Evolutionary conservation across 208 protist species (phyloP), one percentile per base, ranked within the genome.

Genomic region (Trypanosoma congolense): DNA sequence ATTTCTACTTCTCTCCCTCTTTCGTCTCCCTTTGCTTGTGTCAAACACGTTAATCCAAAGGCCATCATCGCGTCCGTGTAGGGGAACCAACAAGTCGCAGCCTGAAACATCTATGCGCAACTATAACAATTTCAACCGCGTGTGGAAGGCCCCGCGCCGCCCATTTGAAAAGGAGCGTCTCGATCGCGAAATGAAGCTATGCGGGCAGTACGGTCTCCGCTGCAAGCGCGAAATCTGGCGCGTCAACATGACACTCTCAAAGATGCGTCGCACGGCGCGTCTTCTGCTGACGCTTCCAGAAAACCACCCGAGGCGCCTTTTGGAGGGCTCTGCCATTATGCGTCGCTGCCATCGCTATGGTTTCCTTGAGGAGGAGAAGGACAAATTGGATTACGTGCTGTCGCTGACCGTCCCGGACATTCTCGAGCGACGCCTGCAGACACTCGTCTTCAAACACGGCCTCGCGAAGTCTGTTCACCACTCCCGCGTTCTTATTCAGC

Each of bases 361-460:
- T 64, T 92, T 99, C 66, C 93, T 99, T 36, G 90, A 97, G 31
- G 98, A 99, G 76, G 85, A 88, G 46, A 97, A 99, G 87, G 91
- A 98, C 83, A 97, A 98, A 73, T 97, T 99, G 62, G 99, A 99
- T 97, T 99, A 99, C 87, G 97, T 99, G 55, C 98, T 99, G 24
- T 95, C 90, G 33, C 95, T 99, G 36, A 99, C 97, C 66, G 80
- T 97, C 46, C 87, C 98, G 49, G 97, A 99, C 74, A 98, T 99
- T 83, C 87, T 99, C 29, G 97, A 99, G 79, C 96, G 99, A 70
- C 97, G 99, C 70, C 98, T 99, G 48, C 98, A 99, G 90, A 99
- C 99, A 33, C 71, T 98, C 51, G 97, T 99, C 28, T 97, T 99
- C 91, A 98, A 99, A 79, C 75, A 90, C 16, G 93, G 90, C 52